phyloP scores from a whole-genome alignment of 1,139 yeast genomes.

The Taiozyma onychis region DNA sequence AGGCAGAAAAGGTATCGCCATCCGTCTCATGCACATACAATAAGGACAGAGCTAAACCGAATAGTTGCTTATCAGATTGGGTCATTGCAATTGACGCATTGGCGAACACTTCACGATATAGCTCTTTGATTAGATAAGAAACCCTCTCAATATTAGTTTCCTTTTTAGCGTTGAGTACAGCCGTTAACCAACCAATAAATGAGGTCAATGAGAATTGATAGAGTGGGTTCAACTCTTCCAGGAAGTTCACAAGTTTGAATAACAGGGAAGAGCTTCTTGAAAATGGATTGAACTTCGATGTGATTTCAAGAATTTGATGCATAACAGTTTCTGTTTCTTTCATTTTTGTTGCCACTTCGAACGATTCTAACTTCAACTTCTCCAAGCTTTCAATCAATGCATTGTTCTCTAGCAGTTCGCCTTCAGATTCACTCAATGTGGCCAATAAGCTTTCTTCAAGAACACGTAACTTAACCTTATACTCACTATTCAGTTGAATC shows the following conservation, averaged over 20 bases:
- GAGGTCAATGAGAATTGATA: constrained; percentile 55
- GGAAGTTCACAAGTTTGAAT: constrained; percentile 38
- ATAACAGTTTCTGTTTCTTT: constrained; percentile 49
- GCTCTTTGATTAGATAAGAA: constrained; percentile 26
- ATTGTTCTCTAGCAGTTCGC: constrained; percentile 66
- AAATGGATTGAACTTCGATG: constrained; percentile 44
- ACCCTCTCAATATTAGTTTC: constrained; percentile 18
- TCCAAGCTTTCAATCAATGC: constrained; percentile 57
- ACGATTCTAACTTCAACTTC: constrained; percentile 56
- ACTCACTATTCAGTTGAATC: constrained; percentile 53
- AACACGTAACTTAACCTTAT: constrained; percentile 44
- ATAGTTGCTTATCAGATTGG: constrained; percentile 40
- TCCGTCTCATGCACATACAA: constrained; percentile 17
- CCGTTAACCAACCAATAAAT: constrained; percentile 37
- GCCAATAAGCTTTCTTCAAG: constrained; percentile 60
- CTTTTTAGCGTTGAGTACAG: constrained; percentile 29
- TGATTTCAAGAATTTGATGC: constrained; percentile 43
- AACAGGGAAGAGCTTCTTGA: constrained; percentile 51
- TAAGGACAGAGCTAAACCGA: constrained; percentile 38
- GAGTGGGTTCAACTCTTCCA: constrained; percentile 40
- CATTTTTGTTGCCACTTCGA: constrained; percentile 47
- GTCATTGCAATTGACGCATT: constrained; percentile 44
- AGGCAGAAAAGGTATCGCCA: constrained; percentile 10
- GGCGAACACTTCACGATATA: constrained; percentile 45
- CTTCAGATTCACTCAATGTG: constrained; percentile 51